Percentiles rank a stretch among this genome's conserved stretches.
Evolutionary conservation across 768 basidiomycete genomes (phyloP).

Genomic region (Amanita polypyramis): DNA sequence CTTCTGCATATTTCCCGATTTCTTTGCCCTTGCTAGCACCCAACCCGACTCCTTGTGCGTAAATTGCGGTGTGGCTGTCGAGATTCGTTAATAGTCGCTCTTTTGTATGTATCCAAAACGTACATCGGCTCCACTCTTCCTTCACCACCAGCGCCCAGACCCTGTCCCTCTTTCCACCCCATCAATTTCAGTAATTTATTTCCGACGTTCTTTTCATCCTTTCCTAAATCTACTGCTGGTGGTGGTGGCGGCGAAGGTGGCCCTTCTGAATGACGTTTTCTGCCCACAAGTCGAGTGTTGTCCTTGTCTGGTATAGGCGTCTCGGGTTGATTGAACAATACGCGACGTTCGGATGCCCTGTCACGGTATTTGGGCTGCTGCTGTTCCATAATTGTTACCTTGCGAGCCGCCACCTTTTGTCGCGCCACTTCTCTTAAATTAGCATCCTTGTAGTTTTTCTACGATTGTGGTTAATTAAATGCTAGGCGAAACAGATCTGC

Average conservation of each 20-base stretch:
- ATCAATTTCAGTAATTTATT: constrained; percentile 94
- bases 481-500: constrained; percentile 1
- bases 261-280: constrained; percentile 39
- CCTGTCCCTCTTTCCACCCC: constrained; percentile 92
- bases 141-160: constrained; percentile 72
- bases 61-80: constrained; percentile 70
- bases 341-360: constrained; percentile 84
- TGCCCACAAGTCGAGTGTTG: constrained; percentile 13
- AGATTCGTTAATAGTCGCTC: constrained; percentile 3
- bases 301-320: constrained; percentile 54
- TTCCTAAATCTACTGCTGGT: constrained; percentile 54
- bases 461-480: constrained; percentile 9
- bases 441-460: constrained; percentile 82
- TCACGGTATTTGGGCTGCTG: constrained; percentile 86
- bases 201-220: constrained; percentile 82
- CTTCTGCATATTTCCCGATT: constrained; percentile 59
- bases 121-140: constrained; percentile 86
- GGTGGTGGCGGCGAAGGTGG: constrained; percentile 57
- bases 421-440: constrained; percentile 64
- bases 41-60: constrained; percentile 78
- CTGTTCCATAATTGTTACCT: constrained; percentile 16
- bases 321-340: constrained; percentile 88
- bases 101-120: constrained; percentile 17
- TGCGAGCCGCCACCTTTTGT: constrained; percentile 47
- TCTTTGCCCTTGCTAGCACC: constrained; percentile 91